Percentiles rank a stretch among this genome's conserved stretches.
These are phyloP conservation scores for Paecilomyces dactylethromorphus DNA, from an alignment of 2,329 filamentous ascomycete genomes.

Conservation along the genomic window DNA sequence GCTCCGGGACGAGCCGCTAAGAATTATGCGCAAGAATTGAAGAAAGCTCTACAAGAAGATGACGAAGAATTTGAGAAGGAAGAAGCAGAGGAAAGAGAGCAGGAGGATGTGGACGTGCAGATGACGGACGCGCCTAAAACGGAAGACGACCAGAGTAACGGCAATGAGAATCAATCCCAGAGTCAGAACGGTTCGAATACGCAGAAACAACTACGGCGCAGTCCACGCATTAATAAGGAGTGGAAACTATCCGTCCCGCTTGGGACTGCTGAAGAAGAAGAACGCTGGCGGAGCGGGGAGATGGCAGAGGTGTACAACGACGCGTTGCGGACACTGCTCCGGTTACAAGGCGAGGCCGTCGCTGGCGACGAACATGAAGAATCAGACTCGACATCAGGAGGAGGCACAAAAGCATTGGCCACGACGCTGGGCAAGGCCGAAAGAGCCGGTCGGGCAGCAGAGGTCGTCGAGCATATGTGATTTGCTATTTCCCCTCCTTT, in stretches of 20 bases:
- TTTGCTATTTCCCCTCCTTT: constrained; percentile 4
- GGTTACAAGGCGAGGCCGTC: constrained; percentile 30
- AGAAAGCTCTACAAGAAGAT: constrained; percentile 28
- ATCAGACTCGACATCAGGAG: background rate
- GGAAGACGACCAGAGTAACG: constrained; percentile 1
- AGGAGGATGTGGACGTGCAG: constrained; percentile 25
- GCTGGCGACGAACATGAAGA: constrained; percentile 11
- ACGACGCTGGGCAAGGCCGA: constrained; percentile 42
- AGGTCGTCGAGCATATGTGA: constrained; percentile 42
- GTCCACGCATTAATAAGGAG: constrained; percentile 8
- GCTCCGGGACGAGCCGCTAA: constrained; percentile 37
- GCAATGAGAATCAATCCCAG: background rate
- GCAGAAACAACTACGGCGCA: background rate
- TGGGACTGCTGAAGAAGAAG: constrained; percentile 25
- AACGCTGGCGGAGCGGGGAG: constrained; percentile 36
- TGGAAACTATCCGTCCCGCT: constrained; percentile 28
- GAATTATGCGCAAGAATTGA: constrained; percentile 30
- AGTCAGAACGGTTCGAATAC: background rate
- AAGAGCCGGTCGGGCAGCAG: constrained; percentile 36
- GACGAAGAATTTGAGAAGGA: constrained; percentile 50
- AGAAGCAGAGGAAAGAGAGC: constrained; percentile 45
- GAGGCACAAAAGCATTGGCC: constrained; percentile 30
- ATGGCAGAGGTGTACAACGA: constrained; percentile 36
- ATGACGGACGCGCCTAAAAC: constrained; percentile 24
- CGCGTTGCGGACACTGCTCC: constrained; percentile 30